Conservation (phyloP, 2,329 filamentous ascomycete genomes). For the Arthroderma uncinatum region DNA sequence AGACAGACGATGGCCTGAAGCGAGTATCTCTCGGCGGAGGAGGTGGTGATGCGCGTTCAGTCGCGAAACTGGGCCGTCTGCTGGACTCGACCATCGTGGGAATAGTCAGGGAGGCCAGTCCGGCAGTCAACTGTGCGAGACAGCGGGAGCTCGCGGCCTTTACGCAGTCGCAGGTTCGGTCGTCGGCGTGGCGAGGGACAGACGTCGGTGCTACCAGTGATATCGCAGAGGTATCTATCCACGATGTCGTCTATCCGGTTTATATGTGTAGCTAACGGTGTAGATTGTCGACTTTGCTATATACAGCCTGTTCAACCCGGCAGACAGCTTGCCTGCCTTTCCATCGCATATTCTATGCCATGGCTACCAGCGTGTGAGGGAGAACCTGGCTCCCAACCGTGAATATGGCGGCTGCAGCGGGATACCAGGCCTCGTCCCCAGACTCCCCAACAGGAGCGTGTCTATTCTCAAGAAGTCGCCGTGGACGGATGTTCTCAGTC, state of each 20-base stretch:
- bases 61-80: conserved; percentile 39
- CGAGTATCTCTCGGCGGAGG: not conserved
- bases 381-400: conserved; percentile 20
- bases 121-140: conserved; percentile 28
- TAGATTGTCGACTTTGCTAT: conserved; percentile 69
- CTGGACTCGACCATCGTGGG: conserved; percentile 64
- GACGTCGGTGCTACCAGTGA: conserved; percentile 38
- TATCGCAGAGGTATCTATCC: conserved; percentile 50
- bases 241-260: not conserved
- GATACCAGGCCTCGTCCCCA: conserved; percentile 56
- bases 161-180: conserved; percentile 47
- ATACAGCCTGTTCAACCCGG: conserved; percentile 60
- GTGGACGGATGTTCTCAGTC: conserved; percentile 63
- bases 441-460: conserved; percentile 60
- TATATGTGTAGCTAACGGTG: not conserved
- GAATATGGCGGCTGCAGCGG: conserved; percentile 30
- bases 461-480: conserved; percentile 54
- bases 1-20: not conserved
- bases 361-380: conserved; percentile 54
- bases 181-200: conserved; percentile 24
- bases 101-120: conserved; percentile 25
- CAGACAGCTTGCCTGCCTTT: conserved; percentile 37
- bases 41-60: not conserved
- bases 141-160: conserved; percentile 50
- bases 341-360: conserved; percentile 71